Evolutionary conservation across 805 yeast species (phyloP).

Genomic region (Candida corydali): DNA sequence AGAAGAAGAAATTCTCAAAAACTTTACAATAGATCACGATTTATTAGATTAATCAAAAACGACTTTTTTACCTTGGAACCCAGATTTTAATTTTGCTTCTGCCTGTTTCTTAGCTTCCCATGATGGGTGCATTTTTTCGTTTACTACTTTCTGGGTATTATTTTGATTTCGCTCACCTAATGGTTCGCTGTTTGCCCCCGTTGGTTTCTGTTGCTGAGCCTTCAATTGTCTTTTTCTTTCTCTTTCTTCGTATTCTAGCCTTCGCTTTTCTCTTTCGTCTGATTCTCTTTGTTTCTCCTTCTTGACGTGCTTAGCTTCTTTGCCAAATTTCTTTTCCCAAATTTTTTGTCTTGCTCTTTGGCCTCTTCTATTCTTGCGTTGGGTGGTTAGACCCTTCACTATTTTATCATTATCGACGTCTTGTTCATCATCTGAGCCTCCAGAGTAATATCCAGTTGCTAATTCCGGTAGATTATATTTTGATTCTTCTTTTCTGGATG

Average conservation of each 20-base stretch:
- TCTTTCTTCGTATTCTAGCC: conserved; percentile 68
- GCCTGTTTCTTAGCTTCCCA: conserved; percentile 88
- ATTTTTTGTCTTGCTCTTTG: conserved; percentile 95
- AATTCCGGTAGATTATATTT: conserved; percentile 57
- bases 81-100: conserved; percentile 60
- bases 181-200: conserved; percentile 38
- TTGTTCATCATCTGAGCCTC: conserved; percentile 68
- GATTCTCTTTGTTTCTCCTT: conserved; percentile 54
- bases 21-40: conserved; percentile 24
- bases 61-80: conserved; percentile 79
- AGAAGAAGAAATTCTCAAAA: conserved; percentile 22
- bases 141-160: not conserved
- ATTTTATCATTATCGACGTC: conserved; percentile 42
- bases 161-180: conserved; percentile 29
- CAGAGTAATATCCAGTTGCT: conserved; percentile 79
- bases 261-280: conserved; percentile 56
- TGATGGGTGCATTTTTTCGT: conserved; percentile 74
- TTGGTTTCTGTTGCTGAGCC: conserved; percentile 32
- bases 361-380: conserved; percentile 87
- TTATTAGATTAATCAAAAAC: conserved; percentile 51
- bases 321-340: conserved; percentile 91
- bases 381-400: conserved; percentile 49
- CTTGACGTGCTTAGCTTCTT: conserved; percentile 75
- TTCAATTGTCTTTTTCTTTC: conserved; percentile 60
- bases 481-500: conserved; percentile 22